Conservation (phyloP, 2,329 filamentous ascomycete species). For the Trichophaea hybrida region DNA sequence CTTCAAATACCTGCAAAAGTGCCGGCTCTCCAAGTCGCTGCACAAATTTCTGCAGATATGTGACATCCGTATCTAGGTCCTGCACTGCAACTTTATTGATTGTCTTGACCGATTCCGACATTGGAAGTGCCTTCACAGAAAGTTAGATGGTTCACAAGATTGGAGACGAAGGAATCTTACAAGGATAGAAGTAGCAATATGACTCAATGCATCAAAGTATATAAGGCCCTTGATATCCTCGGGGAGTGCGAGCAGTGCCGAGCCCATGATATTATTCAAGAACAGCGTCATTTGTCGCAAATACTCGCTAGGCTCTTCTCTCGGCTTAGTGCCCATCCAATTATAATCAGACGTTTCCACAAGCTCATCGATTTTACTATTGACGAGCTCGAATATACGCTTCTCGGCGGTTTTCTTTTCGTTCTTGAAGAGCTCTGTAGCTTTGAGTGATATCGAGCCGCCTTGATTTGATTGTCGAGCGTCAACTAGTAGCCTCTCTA, state of each 20-base stretch:
- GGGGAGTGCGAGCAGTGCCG: constrained; percentile 80
- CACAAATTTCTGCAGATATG: constrained; percentile 75
- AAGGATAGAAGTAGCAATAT: constrained; percentile 74
- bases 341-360: constrained; percentile 96
- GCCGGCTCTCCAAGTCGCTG: constrained; percentile 73
- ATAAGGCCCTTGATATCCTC: constrained; percentile 94
- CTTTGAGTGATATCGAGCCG: constrained; percentile 62
- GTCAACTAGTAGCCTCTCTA: constrained; percentile 73
- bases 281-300: constrained; percentile 92
- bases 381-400: constrained; percentile 94
- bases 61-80: constrained; percentile 67
- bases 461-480: constrained; percentile 52
- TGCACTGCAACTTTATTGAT: constrained; percentile 80
- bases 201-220: constrained; percentile 88
- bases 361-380: constrained; percentile 95
- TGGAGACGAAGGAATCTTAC: constrained; percentile 34
- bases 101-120: constrained; percentile 62
- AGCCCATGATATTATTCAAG: constrained; percentile 90
- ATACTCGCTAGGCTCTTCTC: constrained; percentile 71
- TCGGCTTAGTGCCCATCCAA: constrained; percentile 53
- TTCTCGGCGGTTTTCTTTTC: constrained; percentile 96
- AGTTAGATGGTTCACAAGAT: not conserved
- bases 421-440: constrained; percentile 71
- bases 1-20: constrained; percentile 57
- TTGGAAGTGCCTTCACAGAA: constrained; percentile 49